Percentiles rank a stretch among this genome's conserved stretches.
Conservation (phyloP, 2,329 filamentous ascomycete genomes). For the Aspergillus sp. region DNA sequence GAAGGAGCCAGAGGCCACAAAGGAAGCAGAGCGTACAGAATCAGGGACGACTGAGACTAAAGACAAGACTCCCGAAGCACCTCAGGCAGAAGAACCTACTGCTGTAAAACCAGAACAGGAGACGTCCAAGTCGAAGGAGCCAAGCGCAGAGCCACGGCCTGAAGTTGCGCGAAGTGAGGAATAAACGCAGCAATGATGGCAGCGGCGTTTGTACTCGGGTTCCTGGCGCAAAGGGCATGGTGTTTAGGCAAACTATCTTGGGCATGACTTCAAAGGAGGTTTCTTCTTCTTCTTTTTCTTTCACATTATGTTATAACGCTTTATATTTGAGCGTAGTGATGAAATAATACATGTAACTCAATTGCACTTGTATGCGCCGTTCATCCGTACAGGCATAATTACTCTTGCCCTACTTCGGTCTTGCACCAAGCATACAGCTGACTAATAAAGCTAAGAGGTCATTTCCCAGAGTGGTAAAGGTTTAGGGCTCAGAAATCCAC, state of each 20-base stretch:
- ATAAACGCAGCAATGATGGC: conserved; percentile 19
- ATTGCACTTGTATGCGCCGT: background rate
- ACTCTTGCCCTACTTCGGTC: background rate
- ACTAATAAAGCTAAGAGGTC: background rate
- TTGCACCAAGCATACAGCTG: conserved; percentile 4
- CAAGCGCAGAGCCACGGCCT: conserved; percentile 23
- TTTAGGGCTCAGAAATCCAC: conserved; percentile 36
- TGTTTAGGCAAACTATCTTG: conserved; percentile 30
- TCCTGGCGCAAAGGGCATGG: conserved; percentile 39
- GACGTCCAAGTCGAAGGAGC: conserved; percentile 21
- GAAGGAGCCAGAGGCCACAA: conserved; percentile 14
- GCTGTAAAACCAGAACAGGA: conserved; percentile 12
- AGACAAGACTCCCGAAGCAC: conserved; percentile 15
- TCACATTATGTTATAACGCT: background rate
- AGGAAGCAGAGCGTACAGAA: conserved; percentile 17
- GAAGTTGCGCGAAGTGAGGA: conserved; percentile 34
- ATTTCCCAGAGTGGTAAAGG: conserved; percentile 25
- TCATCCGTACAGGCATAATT: background rate
- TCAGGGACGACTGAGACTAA: conserved; percentile 14
- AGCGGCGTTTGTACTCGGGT: conserved; percentile 24
- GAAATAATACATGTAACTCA: conserved; percentile 2
- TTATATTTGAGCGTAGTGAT: background rate
- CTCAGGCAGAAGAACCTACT: conserved; percentile 16
- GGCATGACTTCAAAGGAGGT: conserved; percentile 8
- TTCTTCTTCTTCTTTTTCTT: background rate